Conservation (phyloP, 2,329 filamentous ascomycete species). For the Penicillium sp. region DNA sequence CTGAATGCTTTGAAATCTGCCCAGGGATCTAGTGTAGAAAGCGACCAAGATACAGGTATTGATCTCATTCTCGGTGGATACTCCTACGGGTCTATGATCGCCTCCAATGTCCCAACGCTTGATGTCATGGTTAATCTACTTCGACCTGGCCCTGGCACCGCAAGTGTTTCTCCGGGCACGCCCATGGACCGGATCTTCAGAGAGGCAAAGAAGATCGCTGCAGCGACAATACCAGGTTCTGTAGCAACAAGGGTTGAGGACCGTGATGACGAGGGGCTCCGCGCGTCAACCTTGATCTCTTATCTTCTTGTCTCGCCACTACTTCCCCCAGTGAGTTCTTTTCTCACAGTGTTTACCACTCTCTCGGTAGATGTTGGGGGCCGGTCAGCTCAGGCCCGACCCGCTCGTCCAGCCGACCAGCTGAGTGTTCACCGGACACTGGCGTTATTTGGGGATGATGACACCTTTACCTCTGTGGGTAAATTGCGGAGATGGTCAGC, state of each 20-base stretch:
- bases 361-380: slow-evolving; percentile 35
- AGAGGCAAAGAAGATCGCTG: slow-evolving; percentile 68
- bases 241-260: slow-evolving; percentile 3
- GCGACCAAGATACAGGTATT: slow-evolving; percentile 12
- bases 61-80: slow-evolving; percentile 72
- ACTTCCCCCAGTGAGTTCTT: slow-evolving; percentile 53
- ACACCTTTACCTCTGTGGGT: slow-evolving; percentile 68
- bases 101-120: slow-evolving; percentile 66
- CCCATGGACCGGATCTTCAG: slow-evolving; percentile 68
- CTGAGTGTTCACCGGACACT: slow-evolving; percentile 60
- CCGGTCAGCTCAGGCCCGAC: slow-evolving; percentile 28
- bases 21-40: background rate
- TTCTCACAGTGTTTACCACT: slow-evolving; percentile 63
- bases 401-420: slow-evolving; percentile 56
- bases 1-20: slow-evolving; percentile 56
- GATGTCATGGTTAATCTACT: slow-evolving; percentile 63
- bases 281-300: slow-evolving; percentile 30
- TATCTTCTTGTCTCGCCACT: slow-evolving; percentile 69
- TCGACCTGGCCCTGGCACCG: slow-evolving; percentile 30
- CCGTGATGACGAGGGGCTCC: slow-evolving; percentile 3
- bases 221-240: slow-evolving; percentile 58
- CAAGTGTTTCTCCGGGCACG: slow-evolving; percentile 50
- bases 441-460: slow-evolving; percentile 72
- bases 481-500: slow-evolving; percentile 68
- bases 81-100: slow-evolving; percentile 86